phyloP scores from a whole-genome alignment of 768 basidiomycete genomes.

The Symmetrospora coprosmae region DNA sequence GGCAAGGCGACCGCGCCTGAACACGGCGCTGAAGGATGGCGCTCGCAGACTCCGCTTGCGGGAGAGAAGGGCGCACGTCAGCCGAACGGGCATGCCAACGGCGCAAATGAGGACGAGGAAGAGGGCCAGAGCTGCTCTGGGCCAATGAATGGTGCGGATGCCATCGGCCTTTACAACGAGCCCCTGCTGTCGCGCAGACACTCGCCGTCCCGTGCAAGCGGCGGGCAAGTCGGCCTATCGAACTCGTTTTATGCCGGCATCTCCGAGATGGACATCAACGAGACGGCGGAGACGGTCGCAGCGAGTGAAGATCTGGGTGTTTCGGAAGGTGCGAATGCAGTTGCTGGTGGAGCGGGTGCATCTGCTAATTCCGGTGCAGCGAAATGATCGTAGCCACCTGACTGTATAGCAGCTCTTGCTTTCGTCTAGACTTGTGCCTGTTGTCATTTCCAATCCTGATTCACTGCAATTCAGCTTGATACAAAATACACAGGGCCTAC shows the following conservation, averaged over 20 bases:
- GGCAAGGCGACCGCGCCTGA: background rate
- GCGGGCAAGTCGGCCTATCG: slow-evolving; percentile 6
- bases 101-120: slow-evolving; percentile 27
- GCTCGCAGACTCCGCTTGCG: background rate
- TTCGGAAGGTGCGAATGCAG: slow-evolving; percentile 21
- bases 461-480: too few species aligned
- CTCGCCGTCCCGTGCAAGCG: background rate
- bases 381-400: too few species aligned
- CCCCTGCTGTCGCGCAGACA: background rate
- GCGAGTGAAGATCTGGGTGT: background rate
- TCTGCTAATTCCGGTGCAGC: background rate
- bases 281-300: background rate
- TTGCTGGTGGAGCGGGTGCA: slow-evolving; percentile 14
- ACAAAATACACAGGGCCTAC: too few species aligned
- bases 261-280: slow-evolving; percentile 15
- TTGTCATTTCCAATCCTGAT: too few species aligned
- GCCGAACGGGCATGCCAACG: background rate
- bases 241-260: slow-evolving; percentile 15
- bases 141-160: slow-evolving; percentile 52
- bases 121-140: slow-evolving; percentile 38
- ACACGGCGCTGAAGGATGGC: slow-evolving; percentile 9
- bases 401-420: too few species aligned
- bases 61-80: too few species aligned
- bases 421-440: too few species aligned
- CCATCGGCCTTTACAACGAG: slow-evolving; percentile 46